phyloP scores from a whole-genome alignment of 1,284 basidiomycete genomes.

The Puccinia novopanici region DNA sequence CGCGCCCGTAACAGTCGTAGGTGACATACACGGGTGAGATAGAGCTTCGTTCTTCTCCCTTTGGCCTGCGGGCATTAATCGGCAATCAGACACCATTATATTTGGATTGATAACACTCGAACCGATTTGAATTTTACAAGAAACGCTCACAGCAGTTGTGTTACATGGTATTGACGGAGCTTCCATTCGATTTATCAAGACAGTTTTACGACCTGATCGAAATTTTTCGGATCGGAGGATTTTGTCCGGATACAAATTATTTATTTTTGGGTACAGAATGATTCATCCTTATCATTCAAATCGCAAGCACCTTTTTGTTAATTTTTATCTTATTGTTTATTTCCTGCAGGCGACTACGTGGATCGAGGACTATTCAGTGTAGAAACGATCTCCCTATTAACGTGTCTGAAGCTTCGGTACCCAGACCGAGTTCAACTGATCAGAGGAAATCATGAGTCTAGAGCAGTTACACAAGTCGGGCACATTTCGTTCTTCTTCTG shows the following conservation, averaged over 20 bases:
- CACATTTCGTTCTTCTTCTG: slow-evolving; percentile 30
- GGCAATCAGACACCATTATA: slow-evolving; percentile 55
- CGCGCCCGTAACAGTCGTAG: slow-evolving; percentile 97
- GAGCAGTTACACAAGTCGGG: slow-evolving; percentile 90
- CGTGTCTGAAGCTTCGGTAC: slow-evolving; percentile 94
- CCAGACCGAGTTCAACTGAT: slow-evolving; percentile 96
- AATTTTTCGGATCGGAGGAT: slow-evolving; percentile 97
- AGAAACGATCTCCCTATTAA: slow-evolving; percentile 94
- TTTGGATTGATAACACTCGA: not conserved
- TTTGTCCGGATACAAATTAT: slow-evolving; percentile 94
- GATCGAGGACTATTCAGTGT: slow-evolving; percentile 96
- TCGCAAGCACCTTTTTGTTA: not conserved
- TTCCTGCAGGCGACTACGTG: slow-evolving; percentile 83
- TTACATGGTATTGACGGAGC: slow-evolving; percentile 3
- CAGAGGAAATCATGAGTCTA: slow-evolving; percentile 94
- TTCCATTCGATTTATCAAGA: slow-evolving; percentile 61
- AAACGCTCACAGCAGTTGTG: not conserved
- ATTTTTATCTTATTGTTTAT: slow-evolving; percentile 13
- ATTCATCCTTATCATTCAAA: slow-evolving; percentile 57
- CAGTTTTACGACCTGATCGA: slow-evolving; percentile 99
- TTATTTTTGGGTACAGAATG: slow-evolving; percentile 93
- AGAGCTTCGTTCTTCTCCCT: slow-evolving; percentile 17
- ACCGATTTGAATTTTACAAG: not conserved
- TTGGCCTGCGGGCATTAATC: slow-evolving; percentile 52
- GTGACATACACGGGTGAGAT: slow-evolving; percentile 95